Evolutionary conservation across 2,329 filamentous ascomycete genomes (phyloP), one percentile per base, ranked within the genome.

Genomic region (Pezicula carpinea): DNA sequence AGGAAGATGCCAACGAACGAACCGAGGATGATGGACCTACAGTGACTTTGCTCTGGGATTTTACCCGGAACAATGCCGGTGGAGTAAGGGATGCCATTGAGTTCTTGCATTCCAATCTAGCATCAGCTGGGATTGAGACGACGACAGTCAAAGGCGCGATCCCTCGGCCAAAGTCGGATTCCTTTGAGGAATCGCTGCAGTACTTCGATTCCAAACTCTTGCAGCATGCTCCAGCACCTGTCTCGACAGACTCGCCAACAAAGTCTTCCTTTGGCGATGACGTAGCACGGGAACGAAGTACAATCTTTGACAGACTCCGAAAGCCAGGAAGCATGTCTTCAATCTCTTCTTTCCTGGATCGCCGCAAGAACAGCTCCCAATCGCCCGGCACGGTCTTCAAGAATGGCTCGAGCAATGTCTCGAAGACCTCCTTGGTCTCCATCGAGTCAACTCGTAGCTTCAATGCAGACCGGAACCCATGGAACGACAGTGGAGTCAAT

Each of bases 401-500:
- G 72, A 85, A 86, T 58, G 91, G 91, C 51, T 91, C 87, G 19
- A 87, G 75, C 72, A 92, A 92, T 61, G 87, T 88, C 46, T 96
- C 92, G 56, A 96, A 95, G 72, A 93, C 92, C 41, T 96, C 92
- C 29, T 82, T 97, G 57, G 91, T 95, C 58, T 96, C 90, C 53
- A 91, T 96, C 67, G 92, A 97, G 70, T 96, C 91, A 41, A 90
- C 90, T 31, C 87, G 92, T 64, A 96, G 90, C 72, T 84, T 85
- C 67, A 83, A 84, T 54, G 89, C 89, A 58, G 95, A 96, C 68
- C 87, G 91, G 68, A 96, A 96, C 70, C 91, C 91, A 52, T 97
- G 92, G 92, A 96, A 96, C 66, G 92, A 97, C 67, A 95, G 89
- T 63, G 92, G 91, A 60, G 90, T 96, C 64, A 96, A 96, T 66